Evolutionary conservation across 805 yeast species (phyloP).

Genomic region (Novakomyces olei): DNA sequence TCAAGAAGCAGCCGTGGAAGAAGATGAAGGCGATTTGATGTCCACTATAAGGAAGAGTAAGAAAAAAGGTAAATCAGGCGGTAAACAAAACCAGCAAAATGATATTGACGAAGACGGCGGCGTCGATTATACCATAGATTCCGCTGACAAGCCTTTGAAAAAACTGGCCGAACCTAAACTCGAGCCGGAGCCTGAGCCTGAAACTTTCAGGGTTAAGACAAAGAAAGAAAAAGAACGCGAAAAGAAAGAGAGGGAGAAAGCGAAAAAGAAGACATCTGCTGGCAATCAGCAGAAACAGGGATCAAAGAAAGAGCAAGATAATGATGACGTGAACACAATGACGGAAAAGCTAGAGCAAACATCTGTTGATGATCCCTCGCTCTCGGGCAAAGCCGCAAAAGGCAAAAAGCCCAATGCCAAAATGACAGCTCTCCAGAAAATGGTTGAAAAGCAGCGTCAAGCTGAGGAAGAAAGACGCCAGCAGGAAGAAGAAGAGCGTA

Average conservation of each 20-base stretch:
- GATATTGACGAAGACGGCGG: not conserved
- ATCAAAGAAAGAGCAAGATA: slow-evolving; percentile 30
- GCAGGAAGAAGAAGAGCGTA: slow-evolving; percentile 45
- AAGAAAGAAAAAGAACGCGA: slow-evolving; percentile 94
- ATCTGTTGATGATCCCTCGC: slow-evolving; percentile 17
- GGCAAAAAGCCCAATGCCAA: slow-evolving; percentile 76
- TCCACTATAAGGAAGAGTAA: not conserved
- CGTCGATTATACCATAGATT: not conserved
- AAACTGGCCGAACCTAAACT: slow-evolving; percentile 1
- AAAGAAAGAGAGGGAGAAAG: slow-evolving; percentile 45
- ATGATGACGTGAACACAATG: slow-evolving; percentile 24
- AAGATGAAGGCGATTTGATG: slow-evolving; percentile 1
- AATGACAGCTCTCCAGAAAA: slow-evolving; percentile 73
- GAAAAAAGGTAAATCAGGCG: not conserved
- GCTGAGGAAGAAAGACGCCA: slow-evolving; percentile 63
- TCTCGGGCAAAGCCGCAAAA: slow-evolving; percentile 20
- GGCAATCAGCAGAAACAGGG: slow-evolving; percentile 63
- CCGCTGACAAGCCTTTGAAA: not conserved
- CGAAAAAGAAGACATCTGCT: no score
- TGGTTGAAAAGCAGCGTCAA: slow-evolving; percentile 70
- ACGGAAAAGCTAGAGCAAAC: slow-evolving; percentile 13
- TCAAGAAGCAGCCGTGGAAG: not conserved
- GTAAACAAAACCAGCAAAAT: not conserved
- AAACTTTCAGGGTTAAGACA: slow-evolving; percentile 19
- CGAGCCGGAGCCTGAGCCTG: slow-evolving; percentile 10